phyloP scores from a whole-genome alignment of 2,329 filamentous ascomycete species.

The Colletotrichum agaves region DNA sequence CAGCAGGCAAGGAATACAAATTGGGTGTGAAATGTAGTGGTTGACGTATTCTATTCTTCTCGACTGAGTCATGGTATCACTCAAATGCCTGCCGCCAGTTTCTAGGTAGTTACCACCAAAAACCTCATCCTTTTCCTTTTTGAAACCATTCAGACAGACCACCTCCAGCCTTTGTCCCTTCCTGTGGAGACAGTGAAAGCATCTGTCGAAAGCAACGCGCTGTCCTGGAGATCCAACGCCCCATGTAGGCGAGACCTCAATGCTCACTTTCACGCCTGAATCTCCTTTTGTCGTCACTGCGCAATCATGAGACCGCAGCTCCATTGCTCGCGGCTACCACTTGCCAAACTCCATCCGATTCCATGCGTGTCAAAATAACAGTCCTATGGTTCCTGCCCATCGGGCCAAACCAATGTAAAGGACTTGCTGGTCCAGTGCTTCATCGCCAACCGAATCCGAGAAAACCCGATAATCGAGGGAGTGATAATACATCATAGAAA shows the following conservation, averaged over 20 bases:
- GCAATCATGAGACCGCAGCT: conserved; percentile 33
- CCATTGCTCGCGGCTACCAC: conserved; percentile 28
- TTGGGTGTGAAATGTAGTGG: not conserved
- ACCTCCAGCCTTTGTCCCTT: not conserved
- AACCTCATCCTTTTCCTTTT: not conserved
- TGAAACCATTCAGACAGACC: conserved; percentile 2
- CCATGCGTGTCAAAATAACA: conserved; percentile 37
- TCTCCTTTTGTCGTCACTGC: conserved; percentile 25
- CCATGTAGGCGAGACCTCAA: conserved; percentile 26
- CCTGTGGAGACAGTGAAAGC: not conserved
- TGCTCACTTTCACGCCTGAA: conserved; percentile 32
- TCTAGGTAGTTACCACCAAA: conserved; percentile 7
- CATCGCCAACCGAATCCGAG: conserved; percentile 32
- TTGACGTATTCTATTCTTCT: not conserved
- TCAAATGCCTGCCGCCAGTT: not conserved
- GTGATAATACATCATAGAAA: conserved; percentile 37
- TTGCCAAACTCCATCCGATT: conserved; percentile 37
- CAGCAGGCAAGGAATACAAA: not conserved
- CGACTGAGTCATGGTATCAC: not conserved
- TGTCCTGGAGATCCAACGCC: not conserved
- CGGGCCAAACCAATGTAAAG: conserved; percentile 23
- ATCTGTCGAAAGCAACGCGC: not conserved
- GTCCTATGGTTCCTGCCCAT: conserved; percentile 34
- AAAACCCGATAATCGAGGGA: conserved; percentile 31
- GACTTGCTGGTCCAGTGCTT: conserved; percentile 31